Base-by-base conservation (phyloP, 345 rosid species). In the Adansonia digitata region DNA sequence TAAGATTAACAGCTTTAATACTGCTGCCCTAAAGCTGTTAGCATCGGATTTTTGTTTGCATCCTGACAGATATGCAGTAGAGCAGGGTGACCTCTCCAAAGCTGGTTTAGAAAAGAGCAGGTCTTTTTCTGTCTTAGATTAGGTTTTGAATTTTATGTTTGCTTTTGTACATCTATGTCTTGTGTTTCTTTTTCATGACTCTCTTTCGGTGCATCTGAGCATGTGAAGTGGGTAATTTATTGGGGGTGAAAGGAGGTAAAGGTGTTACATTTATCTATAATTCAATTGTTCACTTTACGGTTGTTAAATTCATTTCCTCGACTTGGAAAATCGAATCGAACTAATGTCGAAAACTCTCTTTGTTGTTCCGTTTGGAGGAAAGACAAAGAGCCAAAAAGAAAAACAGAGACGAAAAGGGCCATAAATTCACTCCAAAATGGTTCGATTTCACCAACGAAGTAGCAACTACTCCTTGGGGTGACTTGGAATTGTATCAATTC, bases 391-490 rank as follows among this genome's bases (percentile, higher is more conserved):
- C 94, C n/a, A 94, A 91, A 78, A 92, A 85, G 86, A 83, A 81
- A 82, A 83, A 40, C 69, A 85, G 94, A 2, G 93, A 90, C 84
- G 88, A 83, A 8, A 86, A 85, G 56, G 86, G 87, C 43, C 85
- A 88, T 29, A 74, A 83, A 46, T 90, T 87, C 69, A 81, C 83
- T 1, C 87, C 97, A 6, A 87, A 79, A 83, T 92, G 97, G 97
- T 92, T 92, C 48, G 88, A 90, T 61, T 72, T 75, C 51, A 88
- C 91, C 0, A 79, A 79, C 37, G 94, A 92, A 74, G 78, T 84
- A 42, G 78, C 84, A 48, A 83, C 91, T 4, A 92, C 97, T 22
- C 97, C 93, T 26, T 92, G 97, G 97, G 97, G 94, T 1, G 94
- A 92, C 77, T 78, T 92, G 35, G 94, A 90, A 81, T 86, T 92